Percentiles rank a stretch among this genome's conserved stretches.
These are phyloP conservation scores for Neurospora sp. DNA, from an alignment of 495 filamentous ascomycete genomes.

Conservation along the genomic window DNA sequence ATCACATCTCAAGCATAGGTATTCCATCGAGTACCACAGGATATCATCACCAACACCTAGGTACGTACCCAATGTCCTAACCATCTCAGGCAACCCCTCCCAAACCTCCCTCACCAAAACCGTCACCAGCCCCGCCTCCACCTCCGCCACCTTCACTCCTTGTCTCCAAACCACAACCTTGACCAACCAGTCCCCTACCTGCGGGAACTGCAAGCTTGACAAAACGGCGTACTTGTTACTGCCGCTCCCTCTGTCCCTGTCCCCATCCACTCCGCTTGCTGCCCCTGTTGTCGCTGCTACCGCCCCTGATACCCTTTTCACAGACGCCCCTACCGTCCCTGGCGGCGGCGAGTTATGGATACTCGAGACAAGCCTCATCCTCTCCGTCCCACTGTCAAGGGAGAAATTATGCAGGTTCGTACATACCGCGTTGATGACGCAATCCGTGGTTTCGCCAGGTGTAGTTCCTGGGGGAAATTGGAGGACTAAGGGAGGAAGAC, in stretches of 20 bases:
- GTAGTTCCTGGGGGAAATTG: not conserved
- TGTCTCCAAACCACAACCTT: not conserved
- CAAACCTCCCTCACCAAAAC: not conserved
- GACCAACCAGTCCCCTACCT: not conserved
- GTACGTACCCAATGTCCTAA: not conserved
- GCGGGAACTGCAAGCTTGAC: not conserved
- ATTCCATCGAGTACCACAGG: not conserved
- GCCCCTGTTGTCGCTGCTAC: not conserved
- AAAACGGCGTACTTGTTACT: not conserved
- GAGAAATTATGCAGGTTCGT: not conserved
- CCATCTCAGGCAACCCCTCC: not conserved
- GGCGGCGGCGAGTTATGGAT: not conserved
- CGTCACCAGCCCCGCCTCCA: not conserved
- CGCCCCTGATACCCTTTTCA: not conserved
- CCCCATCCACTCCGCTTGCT: not conserved
- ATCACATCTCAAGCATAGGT: too few relatives aligned
- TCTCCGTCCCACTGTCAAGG: not conserved
- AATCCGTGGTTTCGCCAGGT: not conserved
- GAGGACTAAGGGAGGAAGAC: not conserved
- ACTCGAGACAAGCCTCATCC: not conserved
- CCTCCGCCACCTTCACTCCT: not conserved
- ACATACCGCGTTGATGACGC: not conserved
- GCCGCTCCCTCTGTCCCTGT: not conserved
- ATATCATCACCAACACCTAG: not conserved
- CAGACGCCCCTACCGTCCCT: not conserved